Evolutionary conservation across 164 flowering plant genomes (phyloP), one percentile per base, ranked within the genome.

Genomic region (Pachysandra terminalis): DNA sequence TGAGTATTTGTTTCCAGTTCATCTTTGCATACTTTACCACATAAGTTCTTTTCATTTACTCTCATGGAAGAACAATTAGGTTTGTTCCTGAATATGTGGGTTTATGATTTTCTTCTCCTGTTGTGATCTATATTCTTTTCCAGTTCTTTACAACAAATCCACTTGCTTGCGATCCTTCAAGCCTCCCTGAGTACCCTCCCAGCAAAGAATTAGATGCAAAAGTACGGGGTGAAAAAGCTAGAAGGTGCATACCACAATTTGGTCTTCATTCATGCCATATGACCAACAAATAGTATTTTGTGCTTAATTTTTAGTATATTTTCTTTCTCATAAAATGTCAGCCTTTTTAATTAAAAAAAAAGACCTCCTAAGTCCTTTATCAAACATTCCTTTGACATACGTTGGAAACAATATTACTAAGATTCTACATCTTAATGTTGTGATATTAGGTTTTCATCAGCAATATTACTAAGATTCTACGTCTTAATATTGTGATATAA

Each of bases 191-290:
- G 74, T 95, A 90, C 75, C 96, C 97, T 71, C 99, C 99, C 26
- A 85, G 97, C 84, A 95, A 95, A 73, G 97, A 95, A 79, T 81
- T 90, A 61, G 96, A 92, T 82, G 97, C 93, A 22, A 95, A 89
- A 82, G 60, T 87, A 61, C 80, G 97, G 66, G 96, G 89, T 74
- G 97, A 94, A 72, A 96, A 90, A 80, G 88, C 96, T 72, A 83
- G 97, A 86, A 92, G 97, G 99, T 95, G 62, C 21, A 51, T 56
- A 19, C 60, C 53, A 1, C 70, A 35, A 26, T 53, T 28, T 66
- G n/a, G 19, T 70, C 10, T 70, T 57, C 55, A 51, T 23, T 51
- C 2, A 23, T 35, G 13, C 15, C 10, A 2, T 48, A 35, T 19
- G 45, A 22, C 9, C 0, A 23, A 23, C 28, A 40, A 40, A 40